Conservation (phyloP, 2,329 filamentous ascomycete genomes). For the Sporothrix sp. region DNA sequence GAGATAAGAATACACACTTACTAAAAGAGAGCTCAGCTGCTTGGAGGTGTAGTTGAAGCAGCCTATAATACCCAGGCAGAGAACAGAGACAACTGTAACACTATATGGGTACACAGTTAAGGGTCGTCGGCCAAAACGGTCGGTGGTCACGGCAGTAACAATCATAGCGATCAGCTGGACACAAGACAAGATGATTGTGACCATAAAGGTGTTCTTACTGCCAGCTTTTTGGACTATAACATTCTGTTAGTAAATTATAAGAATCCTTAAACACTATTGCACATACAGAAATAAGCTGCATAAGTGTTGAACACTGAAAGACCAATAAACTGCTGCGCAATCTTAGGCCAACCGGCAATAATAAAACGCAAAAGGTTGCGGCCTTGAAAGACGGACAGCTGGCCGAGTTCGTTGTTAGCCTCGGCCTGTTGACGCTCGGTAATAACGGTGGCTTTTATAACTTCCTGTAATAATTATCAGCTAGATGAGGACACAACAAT, state of each 20-base stretch:
- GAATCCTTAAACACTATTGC: slow-evolving; percentile 2
- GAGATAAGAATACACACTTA: slow-evolving; percentile 15
- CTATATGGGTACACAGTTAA: slow-evolving; percentile 31
- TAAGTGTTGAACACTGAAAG: slow-evolving; percentile 31
- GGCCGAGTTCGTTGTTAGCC: slow-evolving; percentile 22
- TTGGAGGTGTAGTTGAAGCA: slow-evolving; percentile 30
- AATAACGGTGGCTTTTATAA: slow-evolving; percentile 27
- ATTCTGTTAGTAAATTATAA: background rate
- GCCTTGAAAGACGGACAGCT: slow-evolving; percentile 28
- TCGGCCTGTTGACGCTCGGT: slow-evolving; percentile 26
- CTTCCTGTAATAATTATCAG: slow-evolving; percentile 17
- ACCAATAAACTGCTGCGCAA: slow-evolving; percentile 31
- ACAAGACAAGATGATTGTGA: slow-evolving; percentile 32
- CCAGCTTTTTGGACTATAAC: slow-evolving; percentile 29
- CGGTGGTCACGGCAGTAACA: slow-evolving; percentile 27
- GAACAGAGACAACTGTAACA: slow-evolving; percentile 27
- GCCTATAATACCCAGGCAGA: slow-evolving; percentile 30
- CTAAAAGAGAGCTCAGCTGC: slow-evolving; percentile 28
- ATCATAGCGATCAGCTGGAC: slow-evolving; percentile 34
- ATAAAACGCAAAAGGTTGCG: slow-evolving; percentile 29
- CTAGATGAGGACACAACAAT: too few species aligned
- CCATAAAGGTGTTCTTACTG: slow-evolving; percentile 31
- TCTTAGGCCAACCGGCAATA: slow-evolving; percentile 31
- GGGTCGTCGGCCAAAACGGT: slow-evolving; percentile 28
- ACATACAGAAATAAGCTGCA: slow-evolving; percentile 30